Percentiles rank a stretch among this genome's conserved stretches.
Evolutionary conservation across 345 rosid genomes (phyloP).

Genomic region (Salix brachista): DNA sequence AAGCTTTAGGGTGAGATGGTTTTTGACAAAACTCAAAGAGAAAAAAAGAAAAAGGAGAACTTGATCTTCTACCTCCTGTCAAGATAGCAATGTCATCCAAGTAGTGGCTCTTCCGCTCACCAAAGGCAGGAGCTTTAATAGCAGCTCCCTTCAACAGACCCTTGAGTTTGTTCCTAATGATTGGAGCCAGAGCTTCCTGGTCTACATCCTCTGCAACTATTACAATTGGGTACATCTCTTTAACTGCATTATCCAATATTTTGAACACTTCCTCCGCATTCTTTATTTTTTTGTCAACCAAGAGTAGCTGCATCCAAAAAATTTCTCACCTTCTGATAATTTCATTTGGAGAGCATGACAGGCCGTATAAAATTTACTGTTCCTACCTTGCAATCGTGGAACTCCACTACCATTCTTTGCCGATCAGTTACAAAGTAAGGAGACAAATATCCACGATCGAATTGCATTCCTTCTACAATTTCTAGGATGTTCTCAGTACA

Average conservation of each 20-base stretch:
- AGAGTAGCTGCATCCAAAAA: constrained; percentile 61
- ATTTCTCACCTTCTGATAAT: constrained; percentile 27
- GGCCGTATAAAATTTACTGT: constrained; percentile 5
- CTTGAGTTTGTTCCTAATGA: constrained; percentile 78
- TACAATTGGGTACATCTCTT: constrained; percentile 74
- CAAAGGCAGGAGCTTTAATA: constrained; percentile 84
- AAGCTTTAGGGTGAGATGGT: too few species aligned
- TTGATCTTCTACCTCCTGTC: constrained; percentile 67
- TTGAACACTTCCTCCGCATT: constrained; percentile 76
- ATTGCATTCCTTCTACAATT: constrained; percentile 88
- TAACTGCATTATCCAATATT: constrained; percentile 79
- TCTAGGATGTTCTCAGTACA: constrained; percentile 50
- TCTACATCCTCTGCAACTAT: constrained; percentile 78
- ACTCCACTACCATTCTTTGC: constrained; percentile 59
- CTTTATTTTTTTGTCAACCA: constrained; percentile 82
- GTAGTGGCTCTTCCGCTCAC: constrained; percentile 83
- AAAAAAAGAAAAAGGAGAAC: too few species aligned
- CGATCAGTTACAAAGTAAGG: constrained; percentile 75
- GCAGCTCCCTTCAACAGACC: constrained; percentile 80
- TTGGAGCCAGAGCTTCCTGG: constrained; percentile 72
- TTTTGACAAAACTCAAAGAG: too few species aligned
- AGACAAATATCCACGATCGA: constrained; percentile 80
- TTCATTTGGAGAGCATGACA: constrained; percentile 19
- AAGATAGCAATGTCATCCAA: constrained; percentile 86
- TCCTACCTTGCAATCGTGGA: constrained; percentile 76